A percentile compares a stretch with the other conserved stretches of the same genome.
These are phyloP conservation scores for Fusarium citri DNA, from an alignment of 2,329 filamentous ascomycete species.

Conservation along the genomic window DNA sequence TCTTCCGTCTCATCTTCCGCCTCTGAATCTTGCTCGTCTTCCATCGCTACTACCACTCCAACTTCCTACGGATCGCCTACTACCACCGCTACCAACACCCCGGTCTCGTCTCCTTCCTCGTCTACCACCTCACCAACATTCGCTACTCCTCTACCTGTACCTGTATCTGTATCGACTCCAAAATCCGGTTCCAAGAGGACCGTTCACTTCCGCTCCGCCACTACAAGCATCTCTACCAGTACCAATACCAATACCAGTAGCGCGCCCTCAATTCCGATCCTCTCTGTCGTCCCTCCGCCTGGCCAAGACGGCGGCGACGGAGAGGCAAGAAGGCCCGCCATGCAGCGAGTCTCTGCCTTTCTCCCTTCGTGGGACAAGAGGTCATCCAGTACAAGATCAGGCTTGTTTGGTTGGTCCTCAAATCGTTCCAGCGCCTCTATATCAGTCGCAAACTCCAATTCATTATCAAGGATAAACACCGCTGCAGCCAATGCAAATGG, in stretches of 20 bases:
- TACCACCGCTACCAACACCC: slow-evolving; percentile 31
- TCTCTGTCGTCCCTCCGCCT: slow-evolving; percentile 50
- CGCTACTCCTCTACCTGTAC: slow-evolving; percentile 30
- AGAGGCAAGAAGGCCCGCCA: slow-evolving; percentile 52
- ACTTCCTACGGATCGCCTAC: slow-evolving; percentile 34
- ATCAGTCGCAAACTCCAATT: slow-evolving; percentile 34
- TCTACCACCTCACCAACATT: slow-evolving; percentile 39
- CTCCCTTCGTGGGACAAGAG: slow-evolving; percentile 61
- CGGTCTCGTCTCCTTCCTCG: slow-evolving; percentile 35
- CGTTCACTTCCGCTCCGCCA: slow-evolving; percentile 30
- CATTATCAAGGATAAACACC: slow-evolving; percentile 51
- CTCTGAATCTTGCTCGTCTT: slow-evolving; percentile 38
- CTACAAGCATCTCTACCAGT: slow-evolving; percentile 27
- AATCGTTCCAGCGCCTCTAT: slow-evolving; percentile 59
- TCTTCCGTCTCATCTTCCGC: slow-evolving; percentile 33
- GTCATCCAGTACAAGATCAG: slow-evolving; percentile 49
- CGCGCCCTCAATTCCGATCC: slow-evolving; percentile 39
- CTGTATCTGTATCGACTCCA: slow-evolving; percentile 25
- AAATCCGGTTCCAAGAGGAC: slow-evolving; percentile 29
- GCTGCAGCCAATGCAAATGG: slow-evolving; percentile 49
- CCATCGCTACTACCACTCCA: slow-evolving; percentile 29
- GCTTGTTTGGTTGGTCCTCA: slow-evolving; percentile 59
- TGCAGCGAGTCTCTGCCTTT: slow-evolving; percentile 59
- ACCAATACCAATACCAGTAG: slow-evolving; percentile 50
- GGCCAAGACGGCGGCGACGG: slow-evolving; percentile 50